These are phyloP conservation scores for Saraca asoca DNA, from an alignment of 331 rosid genomes.

Conservation along the genomic window DNA sequence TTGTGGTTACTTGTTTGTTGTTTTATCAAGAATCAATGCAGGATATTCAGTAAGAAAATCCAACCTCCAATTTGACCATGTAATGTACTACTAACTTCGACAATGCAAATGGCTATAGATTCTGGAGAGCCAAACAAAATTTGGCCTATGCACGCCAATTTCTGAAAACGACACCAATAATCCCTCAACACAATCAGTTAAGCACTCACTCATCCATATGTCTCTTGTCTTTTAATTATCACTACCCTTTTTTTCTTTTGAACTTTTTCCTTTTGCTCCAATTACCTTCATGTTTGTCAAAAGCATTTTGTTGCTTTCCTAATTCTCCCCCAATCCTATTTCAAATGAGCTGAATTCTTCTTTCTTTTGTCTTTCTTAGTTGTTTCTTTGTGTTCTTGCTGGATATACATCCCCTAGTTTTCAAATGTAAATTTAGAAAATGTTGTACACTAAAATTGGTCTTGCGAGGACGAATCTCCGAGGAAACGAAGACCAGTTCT, in stretches of 20 bases:
- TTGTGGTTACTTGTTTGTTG: background rate
- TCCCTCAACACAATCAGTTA: background rate
- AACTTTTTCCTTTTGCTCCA: background rate
- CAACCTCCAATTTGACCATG: constrained; percentile 21
- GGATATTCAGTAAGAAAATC: constrained; percentile 5
- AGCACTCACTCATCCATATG: constrained; percentile 1
- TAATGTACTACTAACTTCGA: constrained; percentile 15
- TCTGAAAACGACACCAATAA: background rate
- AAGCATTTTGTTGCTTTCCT: background rate
- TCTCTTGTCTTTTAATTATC: constrained; percentile 5
- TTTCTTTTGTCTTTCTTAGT: background rate
- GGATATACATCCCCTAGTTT: too few species aligned
- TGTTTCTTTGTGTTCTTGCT: background rate
- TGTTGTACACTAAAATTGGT: too few species aligned
- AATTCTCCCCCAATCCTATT: background rate
- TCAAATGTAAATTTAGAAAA: too few species aligned
- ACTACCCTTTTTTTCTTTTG: too few species aligned
- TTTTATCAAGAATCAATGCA: constrained; percentile 43
- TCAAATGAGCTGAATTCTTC: background rate
- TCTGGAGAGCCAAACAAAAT: background rate
- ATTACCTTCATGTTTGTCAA: too few species aligned
- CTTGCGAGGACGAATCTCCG: too few species aligned
- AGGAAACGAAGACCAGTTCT: too few species aligned
- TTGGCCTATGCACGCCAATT: constrained; percentile 8
- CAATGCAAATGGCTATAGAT: constrained; percentile 15